Evolutionary conservation across 306 rosid species (phyloP).

Genomic region (Vicia faba): DNA sequence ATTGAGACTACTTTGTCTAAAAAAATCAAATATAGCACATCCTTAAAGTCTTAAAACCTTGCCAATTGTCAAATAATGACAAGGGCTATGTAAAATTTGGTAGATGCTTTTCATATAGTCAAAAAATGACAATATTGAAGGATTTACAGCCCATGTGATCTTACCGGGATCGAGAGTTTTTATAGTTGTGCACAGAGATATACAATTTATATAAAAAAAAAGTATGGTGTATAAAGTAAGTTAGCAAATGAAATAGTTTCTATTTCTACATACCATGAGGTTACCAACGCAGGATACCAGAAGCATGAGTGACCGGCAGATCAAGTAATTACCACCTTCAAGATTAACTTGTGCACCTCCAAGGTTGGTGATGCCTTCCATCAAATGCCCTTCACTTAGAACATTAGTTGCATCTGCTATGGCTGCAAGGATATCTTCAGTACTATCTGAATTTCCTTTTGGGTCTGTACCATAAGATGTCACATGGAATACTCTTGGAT

Average conservation of each 20-base stretch:
- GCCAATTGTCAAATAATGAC: conserved; percentile 36
- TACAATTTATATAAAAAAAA: neutral
- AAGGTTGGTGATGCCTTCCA: conserved; percentile 63
- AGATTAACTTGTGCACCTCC: conserved; percentile 77
- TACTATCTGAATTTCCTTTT: conserved; percentile 73
- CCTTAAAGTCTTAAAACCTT: conserved; percentile 19
- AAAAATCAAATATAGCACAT: neutral
- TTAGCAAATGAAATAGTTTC: conserved; percentile 4
- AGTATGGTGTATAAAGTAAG: neutral
- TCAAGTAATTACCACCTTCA: conserved; percentile 75
- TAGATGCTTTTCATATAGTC: conserved; percentile 26
- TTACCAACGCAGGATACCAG: conserved; percentile 72
- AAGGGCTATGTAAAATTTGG: neutral
- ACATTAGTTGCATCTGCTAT: conserved; percentile 60
- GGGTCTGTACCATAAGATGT: conserved; percentile 90
- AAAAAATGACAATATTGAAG: conserved; percentile 1
- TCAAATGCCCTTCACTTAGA: conserved; percentile 49
- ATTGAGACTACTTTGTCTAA: neutral
- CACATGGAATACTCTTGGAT: conserved; percentile 54
- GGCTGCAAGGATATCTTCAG: conserved; percentile 62
- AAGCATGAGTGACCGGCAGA: conserved; percentile 57
- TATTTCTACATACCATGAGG: conserved; percentile 58
- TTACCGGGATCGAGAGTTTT: neutral
- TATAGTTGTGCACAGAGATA: neutral
- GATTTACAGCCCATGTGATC: neutral